Evolutionary conservation across 768 basidiomycete genomes (phyloP), one percentile per base, ranked within the genome.

Genomic region (Plicaturopsis crispa): DNA sequence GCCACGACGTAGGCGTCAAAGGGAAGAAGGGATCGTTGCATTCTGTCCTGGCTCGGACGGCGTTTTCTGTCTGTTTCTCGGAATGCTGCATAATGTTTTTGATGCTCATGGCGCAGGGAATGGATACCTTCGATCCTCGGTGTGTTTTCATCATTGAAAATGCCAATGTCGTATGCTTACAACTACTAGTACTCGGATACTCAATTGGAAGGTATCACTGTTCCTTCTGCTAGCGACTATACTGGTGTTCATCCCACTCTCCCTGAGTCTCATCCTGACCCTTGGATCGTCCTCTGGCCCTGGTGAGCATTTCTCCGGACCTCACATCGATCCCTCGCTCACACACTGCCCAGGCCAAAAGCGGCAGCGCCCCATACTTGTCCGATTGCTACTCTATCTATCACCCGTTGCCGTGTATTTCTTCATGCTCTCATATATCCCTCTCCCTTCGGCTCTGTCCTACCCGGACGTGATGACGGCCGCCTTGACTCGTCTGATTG

Each of bases 1-100:
- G 41, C 38, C n/a, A 11, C 39, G 31, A 39, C 24, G 20, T 14
- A 41, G 24, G 38, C 46, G 5, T 33, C 39, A 5, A 41, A 35
- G 35, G 38, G 38, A 10, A 33, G 18, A 46, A 45, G 35, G 28
- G 51, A 12, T 49, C 63, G 22, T 57, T 72, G 31, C 82, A 86
- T 46, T 75, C 79, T 0, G 53, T 56, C 3, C 50, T 85, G 1
- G 68, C 86, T 0, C 62, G 79, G 31, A 64, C 61, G 1, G 54
- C 78, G 5, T 89, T 91, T 48, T 72, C 84, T 0, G 57, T 76
- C 22, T 80, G 78, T 48, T 85, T 89, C 54, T 72, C 81, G 1
- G 88, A 89, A 58, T 75, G 79, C 36, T 80, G 78, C 44, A 72
- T 75, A 48, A 60, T 90, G 42, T 89, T 89, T 49, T 45, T 76